A percentile compares a stretch with the other conserved stretches of the same genome.
phyloP scores from a whole-genome alignment of 768 basidiomycete genomes.

The Gloeopeniophorella convolvens region DNA sequence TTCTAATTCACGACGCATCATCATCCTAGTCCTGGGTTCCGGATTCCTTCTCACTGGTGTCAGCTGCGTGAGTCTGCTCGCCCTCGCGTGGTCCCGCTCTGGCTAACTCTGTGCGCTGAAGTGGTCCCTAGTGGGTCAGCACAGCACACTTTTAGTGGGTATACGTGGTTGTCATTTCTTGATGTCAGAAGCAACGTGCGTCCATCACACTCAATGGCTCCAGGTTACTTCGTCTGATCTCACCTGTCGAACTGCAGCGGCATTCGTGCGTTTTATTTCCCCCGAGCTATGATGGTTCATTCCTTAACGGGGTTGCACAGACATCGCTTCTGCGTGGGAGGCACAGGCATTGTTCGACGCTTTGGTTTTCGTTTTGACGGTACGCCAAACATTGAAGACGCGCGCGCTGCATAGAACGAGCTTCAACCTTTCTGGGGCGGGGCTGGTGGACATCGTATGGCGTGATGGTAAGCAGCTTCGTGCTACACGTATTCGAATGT shows the following conservation, averaged over 20 bases:
- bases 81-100: background rate
- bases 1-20: constrained; percentile 32
- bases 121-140: constrained; percentile 41
- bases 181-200: constrained; percentile 23
- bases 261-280: constrained; percentile 17
- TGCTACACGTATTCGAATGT: background rate
- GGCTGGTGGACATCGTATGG: constrained; percentile 37
- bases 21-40: constrained; percentile 31
- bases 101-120: constrained; percentile 16
- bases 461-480: constrained; percentile 40
- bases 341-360: constrained; percentile 44
- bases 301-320: constrained; percentile 14
- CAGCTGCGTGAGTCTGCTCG: constrained; percentile 31
- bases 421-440: constrained; percentile 23
- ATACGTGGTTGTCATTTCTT: constrained; percentile 22
- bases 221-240: too few species aligned
- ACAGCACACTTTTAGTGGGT: constrained; percentile 1
- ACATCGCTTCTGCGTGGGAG: constrained; percentile 39
- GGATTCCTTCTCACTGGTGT: constrained; percentile 29
- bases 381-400: constrained; percentile 37
- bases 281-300: background rate
- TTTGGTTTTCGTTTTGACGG: constrained; percentile 40
- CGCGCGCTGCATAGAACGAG: constrained; percentile 27
- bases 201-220: background rate
- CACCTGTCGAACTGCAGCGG: constrained; percentile 14